These are phyloP conservation scores for Ilex paraguariensis DNA, from an alignment of 305 asterid genomes.

Conservation along the genomic window DNA sequence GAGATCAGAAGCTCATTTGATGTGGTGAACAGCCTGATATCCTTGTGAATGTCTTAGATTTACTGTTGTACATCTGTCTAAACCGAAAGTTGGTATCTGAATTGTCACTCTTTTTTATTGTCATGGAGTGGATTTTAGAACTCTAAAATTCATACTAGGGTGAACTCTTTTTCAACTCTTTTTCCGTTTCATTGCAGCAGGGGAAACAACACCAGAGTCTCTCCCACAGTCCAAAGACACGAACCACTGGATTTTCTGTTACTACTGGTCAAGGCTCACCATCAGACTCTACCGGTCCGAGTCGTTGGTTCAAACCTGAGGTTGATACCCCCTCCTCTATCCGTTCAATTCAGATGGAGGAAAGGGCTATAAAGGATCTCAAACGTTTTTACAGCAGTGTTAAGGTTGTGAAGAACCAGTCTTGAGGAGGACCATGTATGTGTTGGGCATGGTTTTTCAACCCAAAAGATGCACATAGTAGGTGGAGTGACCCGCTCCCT, in stretches of 20 bases:
- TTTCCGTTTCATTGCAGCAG: constrained; percentile 19
- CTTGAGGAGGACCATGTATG: constrained; percentile 22
- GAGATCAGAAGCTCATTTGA: background rate
- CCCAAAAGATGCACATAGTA: no score
- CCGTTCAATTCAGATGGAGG: constrained; percentile 92
- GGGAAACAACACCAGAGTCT: constrained; percentile 51
- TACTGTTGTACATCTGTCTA: background rate
- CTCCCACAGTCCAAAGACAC: constrained; percentile 65
- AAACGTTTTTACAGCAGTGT: constrained; percentile 89
- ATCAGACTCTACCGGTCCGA: constrained; percentile 50
- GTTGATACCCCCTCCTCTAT: constrained; percentile 60
- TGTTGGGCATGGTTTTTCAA: background rate
- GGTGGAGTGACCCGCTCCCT: no score
- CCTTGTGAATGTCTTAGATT: no score
- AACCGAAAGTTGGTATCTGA: background rate
- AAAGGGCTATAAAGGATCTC: constrained; percentile 87
- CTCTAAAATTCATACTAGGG: no score
- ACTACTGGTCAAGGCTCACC: constrained; percentile 71
- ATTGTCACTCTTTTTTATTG: background rate
- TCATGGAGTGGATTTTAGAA: background rate
- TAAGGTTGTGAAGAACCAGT: constrained; percentile 70
- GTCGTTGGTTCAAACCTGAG: constrained; percentile 96
- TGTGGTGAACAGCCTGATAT: background rate
- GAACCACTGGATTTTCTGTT: constrained; percentile 76
- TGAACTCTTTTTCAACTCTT: no score